phyloP scores from a whole-genome alignment of 2,329 filamentous ascomycete genomes.

The Cryphonectria naterciae region DNA sequence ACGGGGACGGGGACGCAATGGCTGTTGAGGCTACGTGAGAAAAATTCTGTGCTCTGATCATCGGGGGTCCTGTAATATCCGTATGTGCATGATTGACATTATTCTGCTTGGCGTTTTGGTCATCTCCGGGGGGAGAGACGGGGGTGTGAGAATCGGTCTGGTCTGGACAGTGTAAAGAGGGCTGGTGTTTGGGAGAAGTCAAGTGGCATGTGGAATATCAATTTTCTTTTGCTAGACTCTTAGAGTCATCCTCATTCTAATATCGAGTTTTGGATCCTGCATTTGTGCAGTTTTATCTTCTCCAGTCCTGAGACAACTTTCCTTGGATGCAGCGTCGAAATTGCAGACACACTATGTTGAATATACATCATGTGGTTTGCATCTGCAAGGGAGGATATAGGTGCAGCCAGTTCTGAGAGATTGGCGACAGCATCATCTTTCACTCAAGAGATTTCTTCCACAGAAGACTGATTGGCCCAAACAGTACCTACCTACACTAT shows the following conservation, averaged over 20 bases:
- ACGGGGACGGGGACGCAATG: slow-evolving; percentile 48
- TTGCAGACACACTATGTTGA: background rate
- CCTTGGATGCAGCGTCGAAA: background rate
- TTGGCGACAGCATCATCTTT: background rate
- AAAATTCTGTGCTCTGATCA: background rate
- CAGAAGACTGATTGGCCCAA: background rate
- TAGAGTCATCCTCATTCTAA: background rate
- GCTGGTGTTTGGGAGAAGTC: background rate
- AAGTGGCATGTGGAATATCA: background rate
- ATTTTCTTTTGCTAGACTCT: background rate
- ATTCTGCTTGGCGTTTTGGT: slow-evolving; percentile 5
- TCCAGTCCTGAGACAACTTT: background rate
- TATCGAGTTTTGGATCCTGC: background rate
- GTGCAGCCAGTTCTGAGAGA: too few species aligned
- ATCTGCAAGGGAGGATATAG: too few species aligned
- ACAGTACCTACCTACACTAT: too few species aligned
- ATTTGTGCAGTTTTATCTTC: background rate
- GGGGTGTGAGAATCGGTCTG: background rate
- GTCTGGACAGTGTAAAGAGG: background rate
- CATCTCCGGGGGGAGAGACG: too few species aligned
- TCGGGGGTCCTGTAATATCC: background rate
- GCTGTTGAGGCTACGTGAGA: slow-evolving; percentile 42
- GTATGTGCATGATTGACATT: background rate
- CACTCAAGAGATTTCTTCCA: background rate
- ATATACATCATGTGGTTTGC: background rate